Evolutionary conservation across 2,329 filamentous ascomycete genomes (phyloP).

Genomic region (Fusarium nematophilum): DNA sequence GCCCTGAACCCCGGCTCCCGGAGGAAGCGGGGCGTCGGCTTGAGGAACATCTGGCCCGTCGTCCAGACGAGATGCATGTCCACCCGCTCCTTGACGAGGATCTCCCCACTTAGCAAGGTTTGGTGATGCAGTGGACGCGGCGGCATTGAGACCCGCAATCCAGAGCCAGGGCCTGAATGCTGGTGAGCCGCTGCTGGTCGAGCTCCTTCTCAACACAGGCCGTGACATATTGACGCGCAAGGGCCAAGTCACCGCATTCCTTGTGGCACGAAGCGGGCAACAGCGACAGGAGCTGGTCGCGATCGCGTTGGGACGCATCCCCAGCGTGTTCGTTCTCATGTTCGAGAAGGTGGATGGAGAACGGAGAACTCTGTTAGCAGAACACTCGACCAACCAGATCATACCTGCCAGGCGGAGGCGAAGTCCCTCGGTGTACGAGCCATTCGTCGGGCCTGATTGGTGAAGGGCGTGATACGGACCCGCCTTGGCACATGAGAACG

Average conservation of each 20-base stretch:
- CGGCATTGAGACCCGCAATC: not conserved
- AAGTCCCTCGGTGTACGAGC: too few species aligned
- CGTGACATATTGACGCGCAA: not conserved
- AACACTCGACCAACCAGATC: too few species aligned
- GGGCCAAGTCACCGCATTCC: not conserved
- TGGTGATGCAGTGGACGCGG: not conserved
- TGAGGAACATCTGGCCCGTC: slow-evolving; percentile 45
- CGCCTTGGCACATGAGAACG: too few species aligned
- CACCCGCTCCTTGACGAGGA: slow-evolving; percentile 29
- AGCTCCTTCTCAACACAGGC: not conserved
- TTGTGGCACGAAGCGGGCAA: not conserved
- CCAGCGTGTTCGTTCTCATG: not conserved
- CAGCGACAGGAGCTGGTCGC: not conserved
- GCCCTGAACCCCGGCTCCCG: slow-evolving; percentile 40
- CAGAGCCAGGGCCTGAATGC: not conserved
- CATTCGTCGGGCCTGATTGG: too few species aligned
- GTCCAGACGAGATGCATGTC: slow-evolving; percentile 48
- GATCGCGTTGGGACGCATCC: not conserved
- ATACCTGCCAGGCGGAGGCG: too few species aligned
- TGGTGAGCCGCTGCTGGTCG: not conserved
- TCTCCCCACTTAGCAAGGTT: not conserved
- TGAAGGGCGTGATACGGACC: too few species aligned
- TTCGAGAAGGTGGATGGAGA: not conserved
- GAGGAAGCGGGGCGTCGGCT: slow-evolving; percentile 51
- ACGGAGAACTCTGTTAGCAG: not conserved